Base-by-base conservation (phyloP, 768 basidiomycete genomes). In the Suillus hirtellus region DNA sequence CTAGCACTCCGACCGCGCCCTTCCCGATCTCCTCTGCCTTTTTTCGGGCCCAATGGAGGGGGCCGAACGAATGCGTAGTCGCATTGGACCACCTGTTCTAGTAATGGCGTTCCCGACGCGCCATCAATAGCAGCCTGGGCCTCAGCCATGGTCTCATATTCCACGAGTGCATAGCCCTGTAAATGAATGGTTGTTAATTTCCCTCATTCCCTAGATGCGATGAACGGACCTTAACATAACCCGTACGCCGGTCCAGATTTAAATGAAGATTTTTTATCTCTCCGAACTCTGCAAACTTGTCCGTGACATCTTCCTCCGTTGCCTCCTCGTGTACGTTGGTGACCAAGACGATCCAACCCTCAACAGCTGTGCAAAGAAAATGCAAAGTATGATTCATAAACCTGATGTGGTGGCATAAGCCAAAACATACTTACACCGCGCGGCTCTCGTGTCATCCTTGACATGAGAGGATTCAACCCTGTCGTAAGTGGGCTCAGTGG, bases 301-400 rank as follows among this genome's bases (percentile, higher is more conserved):
- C 97, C 50, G 86, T 89, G 15, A 99, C 83, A 69, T 99, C 97
- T 72, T 99, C 97, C 72, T 99, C 97, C 0, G 95, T 96, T 7
- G 97, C 92, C 75, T 99, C 97, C 76, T 99, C 97, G 72, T 99
- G 96, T 8, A 99, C 93, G 67, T 92, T 92, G 42, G 95, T 97
- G 59, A 96, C 94, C 60, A 99, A 83, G 52, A 99, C 93, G 62
- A 99, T 98, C 96, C 96, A 99, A 55, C 96, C 96, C 75, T 99
- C 96, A 12, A 99, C 95, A 59, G 96, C 96, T 99, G 73, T 58
- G 67, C 54, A 63, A 35, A 64, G 63, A 55, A 62, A 53, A n/a
- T 62, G 72, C 40, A 65, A 62, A 37, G 24, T 27, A 43, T 21
- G 24, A 27, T 53, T 38, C n/a, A 43, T 34, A 27, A 11, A 35